A percentile compares a stretch with the other conserved stretches of the same genome.
Evolutionary conservation across 495 filamentous ascomycete species (phyloP).

Genomic region (Aspergillus leporis): DNA sequence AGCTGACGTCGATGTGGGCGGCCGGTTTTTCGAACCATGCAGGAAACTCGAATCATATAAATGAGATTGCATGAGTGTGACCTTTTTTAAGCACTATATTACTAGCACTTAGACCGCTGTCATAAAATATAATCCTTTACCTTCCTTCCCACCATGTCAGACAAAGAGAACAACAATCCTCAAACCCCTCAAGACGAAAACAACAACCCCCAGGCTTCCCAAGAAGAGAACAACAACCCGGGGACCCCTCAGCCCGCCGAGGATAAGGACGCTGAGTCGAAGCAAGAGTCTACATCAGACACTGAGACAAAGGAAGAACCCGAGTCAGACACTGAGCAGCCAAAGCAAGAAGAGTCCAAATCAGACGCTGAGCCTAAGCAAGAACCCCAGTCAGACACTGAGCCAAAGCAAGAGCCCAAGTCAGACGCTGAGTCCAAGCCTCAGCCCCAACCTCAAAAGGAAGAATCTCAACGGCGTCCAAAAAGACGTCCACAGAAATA

Average conservation of each 20-base stretch:
- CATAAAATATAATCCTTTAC: conserved; percentile 8
- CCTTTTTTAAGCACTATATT: background rate
- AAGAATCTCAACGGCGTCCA: conserved; percentile 23
- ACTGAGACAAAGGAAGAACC: conserved; percentile 9
- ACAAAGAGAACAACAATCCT: conserved; percentile 32
- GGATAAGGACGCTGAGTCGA: conserved; percentile 20
- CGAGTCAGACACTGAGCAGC: background rate
- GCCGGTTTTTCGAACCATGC: background rate
- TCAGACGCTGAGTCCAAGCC: conserved; percentile 25
- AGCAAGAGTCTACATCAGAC: conserved; percentile 20
- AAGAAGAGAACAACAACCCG: conserved; percentile 38
- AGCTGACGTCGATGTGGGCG: conserved; percentile 9
- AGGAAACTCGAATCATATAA: conserved; percentile 5
- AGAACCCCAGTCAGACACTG: conserved; percentile 15
- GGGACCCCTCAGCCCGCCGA: conserved; percentile 26
- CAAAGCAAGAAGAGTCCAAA: conserved; percentile 15
- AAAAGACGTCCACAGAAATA: conserved; percentile 28
- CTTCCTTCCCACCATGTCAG: conserved; percentile 36
- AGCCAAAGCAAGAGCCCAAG: conserved; percentile 24
- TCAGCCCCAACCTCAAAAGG: conserved; percentile 21
- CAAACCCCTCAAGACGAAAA: conserved; percentile 34
- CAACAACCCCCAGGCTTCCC: conserved; percentile 28
- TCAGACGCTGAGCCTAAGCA: conserved; percentile 17
- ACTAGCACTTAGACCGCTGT: background rate
- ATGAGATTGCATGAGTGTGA: conserved; percentile 1